Base-by-base conservation (phyloP, 345 rosid species). In the Bretschneidera sinensis region DNA sequence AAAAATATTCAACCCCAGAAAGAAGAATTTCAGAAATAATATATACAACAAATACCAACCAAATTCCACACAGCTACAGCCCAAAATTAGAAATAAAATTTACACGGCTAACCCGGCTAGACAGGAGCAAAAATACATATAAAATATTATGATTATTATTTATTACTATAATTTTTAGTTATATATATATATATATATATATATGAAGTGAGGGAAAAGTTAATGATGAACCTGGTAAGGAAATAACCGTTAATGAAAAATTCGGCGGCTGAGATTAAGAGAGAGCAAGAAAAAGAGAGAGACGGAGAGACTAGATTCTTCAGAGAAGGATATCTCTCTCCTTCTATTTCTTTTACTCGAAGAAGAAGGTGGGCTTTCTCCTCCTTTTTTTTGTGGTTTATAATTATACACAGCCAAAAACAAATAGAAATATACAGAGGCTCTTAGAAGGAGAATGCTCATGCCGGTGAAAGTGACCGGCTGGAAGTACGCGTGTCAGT, bases 141-240 rank as follows among this genome's bases (percentile, higher is more conserved):
- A n/a, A 52, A 62, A 22, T 13, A 62, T 48, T 22, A 57, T 35
- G 66, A 64, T 61, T 56, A 51, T 17, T 54, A 65, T n/a, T 43
- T 48, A 45, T 43, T 56, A 56, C 17, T 18, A 9, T 4, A 17
- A 33, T 15, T 48, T 11, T 17, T 47, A 4, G 17, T 18, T 39
- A 6, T 35, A 62, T 50, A 71, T 54, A 43, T 14, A 70, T 50
- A 18, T 25, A 34, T 16, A n/a, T n/a, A n/a, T n/a, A n/a, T n/a
- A n/a, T n/a, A n/a, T n/a, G n/a, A n/a, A n/a, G n/a, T 11, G 23
- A 61, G 55, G 45, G 43, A 49, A 60, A 43, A 63, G 51, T 50
- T 39, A 24, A 59, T 62, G 80, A 64, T 68, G 67, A 81, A 83
- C 87, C 87, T 79, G 89, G 45, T 31, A 65, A 47, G 52, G 67